Percentiles rank a stretch among this genome's conserved stretches.
phyloP scores from a whole-genome alignment of 495 filamentous ascomycete genomes.

The Hypoxylon perforatum region DNA sequence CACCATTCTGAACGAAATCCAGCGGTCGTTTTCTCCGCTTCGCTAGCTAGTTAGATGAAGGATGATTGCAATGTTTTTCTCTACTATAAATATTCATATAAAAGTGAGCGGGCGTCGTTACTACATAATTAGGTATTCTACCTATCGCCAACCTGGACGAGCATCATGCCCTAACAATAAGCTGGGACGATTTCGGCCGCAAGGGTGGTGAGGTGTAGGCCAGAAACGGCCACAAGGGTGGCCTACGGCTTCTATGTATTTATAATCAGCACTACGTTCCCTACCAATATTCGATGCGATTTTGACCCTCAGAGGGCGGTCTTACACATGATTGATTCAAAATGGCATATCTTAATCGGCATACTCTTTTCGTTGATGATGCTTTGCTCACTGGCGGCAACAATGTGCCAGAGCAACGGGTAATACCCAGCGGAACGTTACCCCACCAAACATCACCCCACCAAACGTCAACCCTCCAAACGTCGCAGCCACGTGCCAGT shows the following conservation, averaged over 20 bases:
- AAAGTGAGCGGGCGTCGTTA: background rate
- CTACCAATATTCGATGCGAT: background rate
- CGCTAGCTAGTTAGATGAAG: background rate
- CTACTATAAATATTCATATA: background rate
- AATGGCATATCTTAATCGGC: background rate
- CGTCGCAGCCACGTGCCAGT: background rate
- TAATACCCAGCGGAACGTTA: background rate
- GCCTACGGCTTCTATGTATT: too few relatives aligned
- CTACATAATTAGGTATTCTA: too few relatives aligned
- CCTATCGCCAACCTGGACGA: background rate
- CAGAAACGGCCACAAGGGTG: background rate
- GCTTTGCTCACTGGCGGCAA: background rate
- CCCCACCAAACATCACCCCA: too few relatives aligned
- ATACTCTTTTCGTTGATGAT: background rate
- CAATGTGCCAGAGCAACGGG: background rate
- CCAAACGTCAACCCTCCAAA: too few relatives aligned
- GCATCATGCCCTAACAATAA: background rate
- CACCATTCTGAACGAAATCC: conserved; percentile 2
- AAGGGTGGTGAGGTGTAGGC: background rate
- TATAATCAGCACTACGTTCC: background rate
- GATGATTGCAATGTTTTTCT: background rate
- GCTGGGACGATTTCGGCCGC: background rate
- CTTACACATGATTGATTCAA: conserved; percentile 1
- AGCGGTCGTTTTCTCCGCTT: background rate
- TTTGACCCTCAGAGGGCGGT: background rate